Evolutionary conservation across 2,329 filamentous ascomycete genomes (phyloP).

Genomic region (Pyrenochaeta sp.): DNA sequence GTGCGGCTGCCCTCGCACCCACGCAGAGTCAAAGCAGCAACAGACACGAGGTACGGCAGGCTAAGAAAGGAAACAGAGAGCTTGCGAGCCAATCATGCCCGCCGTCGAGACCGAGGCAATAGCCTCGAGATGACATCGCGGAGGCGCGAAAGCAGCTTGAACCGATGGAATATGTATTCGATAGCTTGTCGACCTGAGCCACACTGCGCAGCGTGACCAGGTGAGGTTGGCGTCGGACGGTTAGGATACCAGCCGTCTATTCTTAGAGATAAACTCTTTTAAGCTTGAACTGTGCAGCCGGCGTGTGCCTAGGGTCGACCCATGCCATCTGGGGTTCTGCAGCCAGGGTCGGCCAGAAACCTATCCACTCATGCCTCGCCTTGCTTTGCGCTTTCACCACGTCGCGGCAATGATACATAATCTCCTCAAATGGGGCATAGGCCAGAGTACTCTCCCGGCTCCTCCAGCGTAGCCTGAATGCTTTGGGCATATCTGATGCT

Average conservation of each 20-base stretch:
- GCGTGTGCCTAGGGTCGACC: conserved; percentile 5
- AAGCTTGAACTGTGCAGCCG: conserved; percentile 27
- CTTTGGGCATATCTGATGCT: not conserved
- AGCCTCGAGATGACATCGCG: conserved; percentile 26
- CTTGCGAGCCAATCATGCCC: conserved; percentile 18
- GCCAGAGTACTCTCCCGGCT: too few relatives aligned
- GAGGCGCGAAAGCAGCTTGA: conserved; percentile 34
- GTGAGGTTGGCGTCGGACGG: conserved; percentile 27
- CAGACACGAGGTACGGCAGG: conserved; percentile 38
- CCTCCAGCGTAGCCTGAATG: too few relatives aligned
- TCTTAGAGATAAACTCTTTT: conserved; percentile 44
- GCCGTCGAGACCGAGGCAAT: conserved; percentile 26
- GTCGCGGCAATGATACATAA: not conserved
- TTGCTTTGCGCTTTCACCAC: conserved; percentile 4
- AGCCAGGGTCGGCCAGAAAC: conserved; percentile 27
- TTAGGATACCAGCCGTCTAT: conserved; percentile 27
- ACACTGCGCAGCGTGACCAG: conserved; percentile 28
- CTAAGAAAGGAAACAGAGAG: conserved; percentile 21
- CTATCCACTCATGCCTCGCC: conserved; percentile 11
- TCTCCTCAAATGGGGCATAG: not conserved
- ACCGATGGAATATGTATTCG: conserved; percentile 35
- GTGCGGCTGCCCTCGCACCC: too few relatives aligned
- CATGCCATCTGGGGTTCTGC: conserved; percentile 24
- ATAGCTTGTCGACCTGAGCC: conserved; percentile 31
- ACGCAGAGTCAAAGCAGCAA: conserved; percentile 27